phyloP scores from a whole-genome alignment of 164 flowering plant species.

The Chimonanthus praecox region DNA sequence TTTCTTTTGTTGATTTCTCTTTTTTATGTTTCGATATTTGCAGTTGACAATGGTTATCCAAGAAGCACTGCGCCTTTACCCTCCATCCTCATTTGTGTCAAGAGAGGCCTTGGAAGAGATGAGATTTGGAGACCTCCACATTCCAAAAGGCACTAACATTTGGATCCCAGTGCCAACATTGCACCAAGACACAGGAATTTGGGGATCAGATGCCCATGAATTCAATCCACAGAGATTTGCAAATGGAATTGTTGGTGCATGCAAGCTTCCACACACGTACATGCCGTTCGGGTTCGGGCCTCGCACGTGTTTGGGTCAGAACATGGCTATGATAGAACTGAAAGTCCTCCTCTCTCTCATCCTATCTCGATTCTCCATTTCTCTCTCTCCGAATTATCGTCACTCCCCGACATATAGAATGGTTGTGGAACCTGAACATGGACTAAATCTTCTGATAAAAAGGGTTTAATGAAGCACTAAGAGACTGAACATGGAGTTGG shows the following conservation, averaged over 20 bases:
- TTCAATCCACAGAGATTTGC: constrained; percentile 21
- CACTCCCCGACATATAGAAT: constrained; percentile 16
- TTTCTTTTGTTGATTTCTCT: too few species aligned
- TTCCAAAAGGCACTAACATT: constrained; percentile 12
- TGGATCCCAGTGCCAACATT: constrained; percentile 10
- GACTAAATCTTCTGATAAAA: constrained; percentile 17
- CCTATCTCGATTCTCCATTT: constrained; percentile 11
- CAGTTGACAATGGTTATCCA: constrained; percentile 18
- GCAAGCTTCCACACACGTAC: constrained; percentile 14
- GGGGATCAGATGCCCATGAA: constrained; percentile 19
- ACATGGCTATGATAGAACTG: constrained; percentile 13
- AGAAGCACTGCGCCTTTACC: constrained; percentile 14
- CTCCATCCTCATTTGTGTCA: constrained; percentile 5
- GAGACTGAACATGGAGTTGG: too few species aligned
- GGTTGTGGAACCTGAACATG: constrained; percentile 23
- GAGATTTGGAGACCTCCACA: constrained; percentile 5
- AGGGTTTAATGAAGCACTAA: background rate
- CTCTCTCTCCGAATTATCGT: constrained; percentile 21
- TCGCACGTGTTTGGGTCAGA: constrained; percentile 10
- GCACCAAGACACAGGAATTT: constrained; percentile 12
- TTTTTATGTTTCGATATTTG: background rate
- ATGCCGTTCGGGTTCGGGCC: constrained; percentile 16
- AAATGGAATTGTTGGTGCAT: constrained; percentile 9
- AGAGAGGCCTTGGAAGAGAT: constrained; percentile 11
- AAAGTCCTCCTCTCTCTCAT: constrained; percentile 9